Base-by-base conservation (phyloP, 352 stramenopile species). In the Aphanomyces cochlioides region DNA sequence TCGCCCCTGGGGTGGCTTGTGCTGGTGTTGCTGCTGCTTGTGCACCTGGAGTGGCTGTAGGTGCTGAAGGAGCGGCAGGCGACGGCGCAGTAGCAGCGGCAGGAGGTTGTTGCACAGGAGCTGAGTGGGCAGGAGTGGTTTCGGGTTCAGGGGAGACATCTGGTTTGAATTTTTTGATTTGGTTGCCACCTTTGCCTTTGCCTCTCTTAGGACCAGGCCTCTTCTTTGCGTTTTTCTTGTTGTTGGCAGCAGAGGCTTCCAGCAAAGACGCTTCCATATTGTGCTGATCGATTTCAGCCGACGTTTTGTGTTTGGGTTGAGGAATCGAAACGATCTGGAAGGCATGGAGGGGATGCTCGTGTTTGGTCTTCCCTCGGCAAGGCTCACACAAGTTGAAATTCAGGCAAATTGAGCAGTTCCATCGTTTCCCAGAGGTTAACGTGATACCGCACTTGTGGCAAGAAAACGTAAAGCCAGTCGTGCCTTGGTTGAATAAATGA, bases 391-490 rank as follows among this genome's bases (percentile, higher is more conserved):
- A 84, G 72, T 98, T 97, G 75, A 98, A 98, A 48, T 98, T 90
- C 17, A 91, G 90, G 74, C 96, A 98, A 38, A 95, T 97, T 1
- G 92, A 95, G 73, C 95, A 99, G 74, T 98, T 97, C 85, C 93
- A 99, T 21, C 95, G 88, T 66, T 97, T 96, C 5, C 95, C 96
- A 72, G 82, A 87, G n/a, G 98, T 78, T 73, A 99, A 90, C 70
- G 98, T 96, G 41, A 88, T 83, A 48, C 95, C 94, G 78, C 96
- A 99, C 13, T 90, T 84, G 3, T 87, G 93, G 79, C 97, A 99
- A 67, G 97, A 96, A 69, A 98, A 97, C 47, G 97, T 95, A 82
- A 99, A 99, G 47, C 98, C 98, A 10, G 96, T 98, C 41, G 94
- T 98, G 75, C 98, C 95, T 66, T 95, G 89, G 71, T 97, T 96